Base-by-base conservation (phyloP, 805 yeast species). In the Priceomyces medius region DNA sequence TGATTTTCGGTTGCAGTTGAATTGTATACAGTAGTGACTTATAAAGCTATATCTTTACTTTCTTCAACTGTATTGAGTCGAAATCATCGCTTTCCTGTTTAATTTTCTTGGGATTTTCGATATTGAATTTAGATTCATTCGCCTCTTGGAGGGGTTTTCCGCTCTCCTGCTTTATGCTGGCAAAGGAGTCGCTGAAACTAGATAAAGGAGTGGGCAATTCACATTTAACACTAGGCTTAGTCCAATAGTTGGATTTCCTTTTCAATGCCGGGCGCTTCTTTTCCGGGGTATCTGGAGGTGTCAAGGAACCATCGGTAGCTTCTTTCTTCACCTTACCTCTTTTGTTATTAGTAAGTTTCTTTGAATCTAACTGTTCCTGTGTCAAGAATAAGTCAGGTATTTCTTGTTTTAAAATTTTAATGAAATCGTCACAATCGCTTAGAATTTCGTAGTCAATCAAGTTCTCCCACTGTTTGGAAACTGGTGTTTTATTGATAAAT, bases 391-490 rank as follows among this genome's bases (percentile, higher is more conserved):
- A 68, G 44, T 74, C 77, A 2, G 93, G 89, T 5, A 80, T 62
- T 31, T 78, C 74, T 4, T 46, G 41, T 48, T 76, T 73, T 27
- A 87, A 60, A 33, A 73, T 69, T 12, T 66, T 61, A 19, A 89
- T 84, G 80, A 95, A 91, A 18, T 71, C 71, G 62, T 91, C 98
- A 58, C 97, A 87, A 56, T 88, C 96, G 38, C 81, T 66, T 38
- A 78, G 63, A 3, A 91, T 74, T 54, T 89, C 95, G 62, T 81
- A 86, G 63, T 91, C 97, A 38, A 90, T 79, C 7, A 77, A 63
- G 0, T 73, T 73, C 26, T 78, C 75, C 96, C 97, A 91, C 14
- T 73, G 66, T 40, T 74, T 69, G 2, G 84, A 71, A 7, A 85
- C 64, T 1, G 74, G 73, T 1, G 88, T 83, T 43, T 80, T 80